Evolutionary conservation across 164 flowering plant species (phyloP).

Genomic region (Hamamelis virginiana): DNA sequence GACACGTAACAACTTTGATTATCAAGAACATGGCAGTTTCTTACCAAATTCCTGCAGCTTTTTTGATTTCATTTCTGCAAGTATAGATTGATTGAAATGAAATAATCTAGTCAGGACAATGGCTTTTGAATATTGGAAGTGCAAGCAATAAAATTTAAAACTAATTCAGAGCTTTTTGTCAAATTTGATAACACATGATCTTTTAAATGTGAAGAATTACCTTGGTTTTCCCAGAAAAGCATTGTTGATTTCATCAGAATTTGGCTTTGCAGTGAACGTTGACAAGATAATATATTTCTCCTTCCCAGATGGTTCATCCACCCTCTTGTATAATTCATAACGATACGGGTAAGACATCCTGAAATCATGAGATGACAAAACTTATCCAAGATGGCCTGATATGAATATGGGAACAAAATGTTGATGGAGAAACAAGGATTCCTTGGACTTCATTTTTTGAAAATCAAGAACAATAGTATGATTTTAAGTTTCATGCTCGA

Average conservation of each 20-base stretch:
- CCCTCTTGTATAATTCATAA: slow-evolving; percentile 80
- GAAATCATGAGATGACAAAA: slow-evolving; percentile 17
- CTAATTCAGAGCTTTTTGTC: not conserved
- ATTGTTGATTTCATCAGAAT: slow-evolving; percentile 66
- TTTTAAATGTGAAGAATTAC: slow-evolving; percentile 32
- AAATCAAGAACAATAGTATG: no score
- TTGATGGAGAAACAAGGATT: no score
- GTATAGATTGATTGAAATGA: slow-evolving; percentile 5
- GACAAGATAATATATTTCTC: slow-evolving; percentile 72
- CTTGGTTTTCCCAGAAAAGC: slow-evolving; percentile 78
- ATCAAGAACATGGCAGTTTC: slow-evolving; percentile 4
- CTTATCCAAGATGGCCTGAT: not conserved
- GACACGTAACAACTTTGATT: not conserved
- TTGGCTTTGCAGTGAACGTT: slow-evolving; percentile 59
- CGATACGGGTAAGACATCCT: slow-evolving; percentile 80
- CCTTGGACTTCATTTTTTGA: no score
- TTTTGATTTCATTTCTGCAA: slow-evolving; percentile 54
- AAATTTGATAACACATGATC: not conserved
- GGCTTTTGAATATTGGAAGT: not conserved
- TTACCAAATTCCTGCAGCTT: slow-evolving; percentile 67
- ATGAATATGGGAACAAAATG: not conserved
- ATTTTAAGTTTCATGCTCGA: no score
- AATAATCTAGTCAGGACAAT: not conserved
- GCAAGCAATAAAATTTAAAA: not conserved
- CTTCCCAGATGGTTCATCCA: slow-evolving; percentile 59